Conservation (phyloP, 345 rosid species). For the Syzygium aqueum region DNA sequence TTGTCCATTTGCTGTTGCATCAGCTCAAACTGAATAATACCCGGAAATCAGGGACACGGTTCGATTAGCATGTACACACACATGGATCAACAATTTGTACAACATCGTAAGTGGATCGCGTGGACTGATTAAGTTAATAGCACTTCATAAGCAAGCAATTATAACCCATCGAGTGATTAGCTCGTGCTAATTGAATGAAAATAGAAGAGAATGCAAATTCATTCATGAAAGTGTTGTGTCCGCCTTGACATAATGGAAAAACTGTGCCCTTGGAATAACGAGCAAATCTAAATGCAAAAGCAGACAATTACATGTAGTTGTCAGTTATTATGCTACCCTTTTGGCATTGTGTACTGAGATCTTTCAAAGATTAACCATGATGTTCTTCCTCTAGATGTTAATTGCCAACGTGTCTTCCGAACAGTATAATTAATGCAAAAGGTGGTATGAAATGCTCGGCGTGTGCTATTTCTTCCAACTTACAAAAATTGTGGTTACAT, state of each 20-base stretch:
- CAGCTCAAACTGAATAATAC: slow-evolving; percentile 15
- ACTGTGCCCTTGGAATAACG: background rate
- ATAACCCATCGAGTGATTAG: background rate
- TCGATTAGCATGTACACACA: background rate
- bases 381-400: background rate
- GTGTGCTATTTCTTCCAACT: background rate
- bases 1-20: slow-evolving; percentile 19
- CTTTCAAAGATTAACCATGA: background rate
- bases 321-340: background rate
- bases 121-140: background rate
- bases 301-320: background rate
- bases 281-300: background rate
- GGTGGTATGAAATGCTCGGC: background rate
- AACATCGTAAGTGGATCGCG: background rate
- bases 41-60: background rate
- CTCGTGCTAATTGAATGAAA: background rate
- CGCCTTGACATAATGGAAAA: background rate
- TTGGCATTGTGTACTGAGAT: background rate
- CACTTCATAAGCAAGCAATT: background rate
- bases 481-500: background rate
- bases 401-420: background rate
- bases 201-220: background rate
- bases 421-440: background rate
- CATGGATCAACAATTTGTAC: background rate
- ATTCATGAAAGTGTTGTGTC: background rate